Evolutionary conservation across 2,329 filamentous ascomycete genomes (phyloP).

Genomic region (Sporothrix luriei): DNA sequence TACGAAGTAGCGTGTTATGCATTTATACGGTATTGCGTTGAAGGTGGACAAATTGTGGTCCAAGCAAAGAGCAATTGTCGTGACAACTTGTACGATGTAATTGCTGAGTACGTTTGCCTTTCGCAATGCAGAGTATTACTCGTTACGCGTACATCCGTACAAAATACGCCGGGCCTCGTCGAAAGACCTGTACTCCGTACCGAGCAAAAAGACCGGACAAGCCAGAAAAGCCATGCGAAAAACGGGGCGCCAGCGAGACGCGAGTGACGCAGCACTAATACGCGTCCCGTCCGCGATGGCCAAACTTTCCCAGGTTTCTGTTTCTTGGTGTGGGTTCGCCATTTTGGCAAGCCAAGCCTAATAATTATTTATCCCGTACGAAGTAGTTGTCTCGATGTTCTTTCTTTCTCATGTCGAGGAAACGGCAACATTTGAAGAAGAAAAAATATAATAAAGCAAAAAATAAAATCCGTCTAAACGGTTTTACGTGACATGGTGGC

Average conservation of each 20-base stretch:
- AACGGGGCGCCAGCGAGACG: constrained; percentile 14
- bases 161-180: not conserved
- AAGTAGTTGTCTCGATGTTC: too few species aligned
- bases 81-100: not conserved
- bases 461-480: constrained; percentile 20
- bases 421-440: not conserved
- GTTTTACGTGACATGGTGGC: constrained; percentile 11
- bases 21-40: not conserved
- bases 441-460: not conserved
- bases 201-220: not conserved
- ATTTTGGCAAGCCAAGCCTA: not conserved
- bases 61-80: not conserved
- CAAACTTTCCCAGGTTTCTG: constrained; percentile 22
- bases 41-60: not conserved
- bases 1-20: constrained; percentile 26
- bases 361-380: too few species aligned
- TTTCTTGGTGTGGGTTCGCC: not conserved
- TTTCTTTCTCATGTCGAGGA: constrained; percentile 9
- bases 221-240: not conserved
- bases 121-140: not conserved
- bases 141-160: not conserved
- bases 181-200: not conserved
- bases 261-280: constrained; percentile 24
- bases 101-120: too few species aligned
- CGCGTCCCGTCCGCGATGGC: not conserved